Conservation (phyloP, 2,329 filamentous ascomycete species). For the Diplocarpon mali region DNA sequence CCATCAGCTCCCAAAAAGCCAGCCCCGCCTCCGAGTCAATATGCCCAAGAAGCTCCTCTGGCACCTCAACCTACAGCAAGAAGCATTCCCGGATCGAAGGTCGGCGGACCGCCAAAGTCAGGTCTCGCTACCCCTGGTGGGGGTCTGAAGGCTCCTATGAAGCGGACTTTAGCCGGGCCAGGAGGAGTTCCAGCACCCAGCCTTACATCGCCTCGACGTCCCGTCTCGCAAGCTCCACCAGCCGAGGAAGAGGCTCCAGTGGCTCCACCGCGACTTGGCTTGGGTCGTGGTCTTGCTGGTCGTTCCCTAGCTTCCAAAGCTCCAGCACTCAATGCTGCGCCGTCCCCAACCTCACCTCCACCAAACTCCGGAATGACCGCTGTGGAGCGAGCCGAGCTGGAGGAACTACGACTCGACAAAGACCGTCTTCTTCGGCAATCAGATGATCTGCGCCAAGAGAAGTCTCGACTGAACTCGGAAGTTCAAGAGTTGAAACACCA, state of each 20-base stretch:
- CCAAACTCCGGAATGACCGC: slow-evolving; percentile 56
- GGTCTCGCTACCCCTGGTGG: slow-evolving; percentile 32
- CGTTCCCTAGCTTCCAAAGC: slow-evolving; percentile 73
- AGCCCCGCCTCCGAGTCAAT: slow-evolving; percentile 33
- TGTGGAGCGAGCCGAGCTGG: slow-evolving; percentile 83
- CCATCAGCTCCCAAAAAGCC: slow-evolving; percentile 38
- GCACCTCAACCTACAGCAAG: slow-evolving; percentile 48
- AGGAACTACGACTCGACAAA: slow-evolving; percentile 75
- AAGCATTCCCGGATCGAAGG: slow-evolving; percentile 36
- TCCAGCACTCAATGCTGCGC: slow-evolving; percentile 37
- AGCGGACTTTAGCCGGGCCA: slow-evolving; percentile 39
- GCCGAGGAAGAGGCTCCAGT: slow-evolving; percentile 32
- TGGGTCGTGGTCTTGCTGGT: slow-evolving; percentile 62
- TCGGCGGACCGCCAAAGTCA: slow-evolving; percentile 43
- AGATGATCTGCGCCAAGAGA: slow-evolving; percentile 74
- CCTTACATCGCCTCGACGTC: slow-evolving; percentile 37
- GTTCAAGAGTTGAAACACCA: slow-evolving; percentile 93
- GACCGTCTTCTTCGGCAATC: slow-evolving; percentile 64
- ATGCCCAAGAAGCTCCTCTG: slow-evolving; percentile 40
- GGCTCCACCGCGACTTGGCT: slow-evolving; percentile 22
- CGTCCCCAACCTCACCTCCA: slow-evolving; percentile 44
- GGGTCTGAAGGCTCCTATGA: slow-evolving; percentile 49
- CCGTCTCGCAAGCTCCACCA: slow-evolving; percentile 34
- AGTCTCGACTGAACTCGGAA: slow-evolving; percentile 71
- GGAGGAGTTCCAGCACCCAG: slow-evolving; percentile 28